These are phyloP conservation scores for Aspergillus costaricaensis DNA, from an alignment of 2,329 filamentous ascomycete species.

Conservation along the genomic window DNA sequence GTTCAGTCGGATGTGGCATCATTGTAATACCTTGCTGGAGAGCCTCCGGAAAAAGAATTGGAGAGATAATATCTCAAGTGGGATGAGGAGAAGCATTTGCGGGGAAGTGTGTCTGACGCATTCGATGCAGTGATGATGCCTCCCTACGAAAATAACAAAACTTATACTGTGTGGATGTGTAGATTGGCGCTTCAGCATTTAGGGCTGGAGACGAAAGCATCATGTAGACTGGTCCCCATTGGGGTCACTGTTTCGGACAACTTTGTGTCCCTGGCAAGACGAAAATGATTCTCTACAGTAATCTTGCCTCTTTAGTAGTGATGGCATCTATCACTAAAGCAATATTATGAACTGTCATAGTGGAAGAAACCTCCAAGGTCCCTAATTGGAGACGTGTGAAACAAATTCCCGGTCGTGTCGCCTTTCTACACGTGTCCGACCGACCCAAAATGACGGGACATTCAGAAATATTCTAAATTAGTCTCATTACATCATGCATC, in stretches of 20 bases:
- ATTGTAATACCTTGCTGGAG: neutral
- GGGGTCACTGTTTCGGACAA: too few species aligned
- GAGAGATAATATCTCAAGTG: neutral
- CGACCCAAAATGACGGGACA: neutral
- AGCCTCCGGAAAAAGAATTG: neutral
- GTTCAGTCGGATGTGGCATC: neutral
- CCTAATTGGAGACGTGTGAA: neutral
- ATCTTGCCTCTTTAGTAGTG: too few species aligned
- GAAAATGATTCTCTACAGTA: rapidly evolving
- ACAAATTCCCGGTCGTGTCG: neutral
- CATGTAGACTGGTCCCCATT: too few species aligned
- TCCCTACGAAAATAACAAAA: too few species aligned
- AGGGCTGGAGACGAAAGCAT: too few species aligned
- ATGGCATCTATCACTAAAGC: too few species aligned
- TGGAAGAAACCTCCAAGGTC: neutral
- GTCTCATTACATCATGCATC: neutral
- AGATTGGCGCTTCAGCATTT: too few species aligned
- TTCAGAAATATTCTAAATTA: neutral
- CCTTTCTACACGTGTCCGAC: neutral
- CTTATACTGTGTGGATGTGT: too few species aligned
- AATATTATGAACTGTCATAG: rapidly evolving
- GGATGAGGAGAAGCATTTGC: neutral
- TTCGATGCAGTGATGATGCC: too few species aligned
- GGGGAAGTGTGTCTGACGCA: too few species aligned
- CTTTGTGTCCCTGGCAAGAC: too few species aligned